Evolutionary conservation across 805 yeast genomes (phyloP).

Genomic region (Yarrowia divulgata): DNA sequence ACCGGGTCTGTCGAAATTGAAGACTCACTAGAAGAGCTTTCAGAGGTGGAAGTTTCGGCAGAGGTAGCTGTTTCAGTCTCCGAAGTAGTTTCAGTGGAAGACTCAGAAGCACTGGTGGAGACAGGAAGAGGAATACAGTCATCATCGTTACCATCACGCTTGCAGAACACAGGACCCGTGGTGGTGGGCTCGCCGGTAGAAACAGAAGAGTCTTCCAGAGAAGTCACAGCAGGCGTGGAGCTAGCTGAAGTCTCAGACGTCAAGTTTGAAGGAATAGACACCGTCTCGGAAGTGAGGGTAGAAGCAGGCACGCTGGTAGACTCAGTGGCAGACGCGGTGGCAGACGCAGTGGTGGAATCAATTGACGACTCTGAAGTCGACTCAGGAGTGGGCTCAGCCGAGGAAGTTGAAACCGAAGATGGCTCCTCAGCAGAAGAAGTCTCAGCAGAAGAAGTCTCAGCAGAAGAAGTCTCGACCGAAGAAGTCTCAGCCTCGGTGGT

Average conservation of each 20-base stretch:
- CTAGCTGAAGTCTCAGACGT: not conserved
- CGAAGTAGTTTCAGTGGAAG: not conserved
- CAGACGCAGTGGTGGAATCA: not conserved
- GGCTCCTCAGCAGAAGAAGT: not conserved
- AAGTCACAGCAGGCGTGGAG: not conserved
- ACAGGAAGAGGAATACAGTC: not conserved
- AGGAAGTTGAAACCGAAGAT: not conserved
- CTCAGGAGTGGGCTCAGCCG: not conserved
- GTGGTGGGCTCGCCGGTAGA: not conserved
- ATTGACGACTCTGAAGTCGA: too few species aligned
- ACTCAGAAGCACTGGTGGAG: not conserved
- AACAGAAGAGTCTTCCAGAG: not conserved
- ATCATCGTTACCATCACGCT: not conserved
- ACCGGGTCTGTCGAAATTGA: not conserved
- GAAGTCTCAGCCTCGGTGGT: not conserved
- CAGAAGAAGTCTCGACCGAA: not conserved
- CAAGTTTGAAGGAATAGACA: not conserved
- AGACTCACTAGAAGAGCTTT: too few species aligned
- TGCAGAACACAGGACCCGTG: conserved; percentile 2
- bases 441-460: not conserved
- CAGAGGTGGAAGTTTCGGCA: too few species aligned
- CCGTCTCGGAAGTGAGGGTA: not conserved
- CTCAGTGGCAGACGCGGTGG: not conserved
- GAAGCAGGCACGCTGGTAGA: not conserved
- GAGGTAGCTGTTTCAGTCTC: too few species aligned